A percentile compares a stretch with the other conserved stretches of the same genome.
Evolutionary conservation across 202 grass and related monocot species (phyloP).

Genomic region (Panicum hallii): DNA sequence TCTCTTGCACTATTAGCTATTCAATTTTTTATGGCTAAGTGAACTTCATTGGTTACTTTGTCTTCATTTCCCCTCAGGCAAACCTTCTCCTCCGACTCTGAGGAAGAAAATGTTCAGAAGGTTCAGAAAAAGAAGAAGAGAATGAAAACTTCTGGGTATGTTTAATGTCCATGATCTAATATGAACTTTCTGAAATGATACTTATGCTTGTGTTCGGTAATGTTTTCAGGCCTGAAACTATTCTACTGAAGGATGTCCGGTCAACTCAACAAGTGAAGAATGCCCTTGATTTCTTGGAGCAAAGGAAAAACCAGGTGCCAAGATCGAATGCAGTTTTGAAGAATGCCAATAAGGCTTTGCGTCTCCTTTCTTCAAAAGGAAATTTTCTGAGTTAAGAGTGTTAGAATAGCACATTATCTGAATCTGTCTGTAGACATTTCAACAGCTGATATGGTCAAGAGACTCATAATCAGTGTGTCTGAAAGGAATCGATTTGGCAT

Average conservation of each 20-base stretch:
- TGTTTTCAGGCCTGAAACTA: slow-evolving; percentile 75
- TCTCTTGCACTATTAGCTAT: slow-evolving; percentile 1
- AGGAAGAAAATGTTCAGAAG: slow-evolving; percentile 79
- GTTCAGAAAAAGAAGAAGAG: slow-evolving; percentile 63
- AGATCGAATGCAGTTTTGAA: slow-evolving; percentile 81
- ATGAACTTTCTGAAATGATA: slow-evolving; percentile 17
- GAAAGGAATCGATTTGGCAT: slow-evolving; percentile 1
- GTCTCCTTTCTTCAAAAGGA: slow-evolving; percentile 71
- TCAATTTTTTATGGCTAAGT: slow-evolving; percentile 3
- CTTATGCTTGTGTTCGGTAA: slow-evolving; percentile 14
- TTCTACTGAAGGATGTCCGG: slow-evolving; percentile 76
- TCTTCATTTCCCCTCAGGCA: slow-evolving; percentile 51
- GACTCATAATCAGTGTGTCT: not conserved
- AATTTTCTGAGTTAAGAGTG: slow-evolving; percentile 54
- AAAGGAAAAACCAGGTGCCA: slow-evolving; percentile 71
- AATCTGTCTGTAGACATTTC: not conserved
- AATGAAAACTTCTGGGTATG: slow-evolving; percentile 63
- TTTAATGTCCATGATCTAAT: slow-evolving; percentile 21
- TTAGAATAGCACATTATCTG: not conserved
- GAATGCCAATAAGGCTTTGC: slow-evolving; percentile 71
- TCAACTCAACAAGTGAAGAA: slow-evolving; percentile 57
- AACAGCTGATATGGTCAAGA: slow-evolving; percentile 5
- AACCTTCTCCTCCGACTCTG: slow-evolving; percentile 84
- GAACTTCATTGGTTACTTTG: slow-evolving; percentile 18
- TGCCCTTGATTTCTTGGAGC: slow-evolving; percentile 73